A percentile compares a stretch with the other conserved stretches of the same genome.
phyloP scores from a whole-genome alignment of 2,329 filamentous ascomycete species.

The Coleophoma crateriformis region DNA sequence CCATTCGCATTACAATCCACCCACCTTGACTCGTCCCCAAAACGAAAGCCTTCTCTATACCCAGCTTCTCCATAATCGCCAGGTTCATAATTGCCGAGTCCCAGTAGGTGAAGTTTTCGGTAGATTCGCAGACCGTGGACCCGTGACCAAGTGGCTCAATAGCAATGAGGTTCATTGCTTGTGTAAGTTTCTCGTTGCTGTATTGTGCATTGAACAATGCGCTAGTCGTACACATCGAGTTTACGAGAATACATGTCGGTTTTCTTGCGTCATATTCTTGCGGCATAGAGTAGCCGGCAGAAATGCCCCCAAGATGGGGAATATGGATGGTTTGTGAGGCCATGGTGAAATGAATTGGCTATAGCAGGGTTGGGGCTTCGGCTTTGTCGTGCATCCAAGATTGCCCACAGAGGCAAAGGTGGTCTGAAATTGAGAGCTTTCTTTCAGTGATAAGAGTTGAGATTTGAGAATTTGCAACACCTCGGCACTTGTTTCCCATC shows the following conservation, averaged over 20 bases:
- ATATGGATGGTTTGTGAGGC: constrained; percentile 28
- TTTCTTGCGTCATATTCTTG: constrained; percentile 40
- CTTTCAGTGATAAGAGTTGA: too few species aligned
- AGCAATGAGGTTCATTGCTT: constrained; percentile 40
- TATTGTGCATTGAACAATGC: constrained; percentile 40
- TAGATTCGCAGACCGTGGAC: constrained; percentile 32
- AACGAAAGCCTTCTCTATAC: constrained; percentile 39
- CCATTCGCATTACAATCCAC: constrained; percentile 45
- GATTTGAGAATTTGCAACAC: too few species aligned
- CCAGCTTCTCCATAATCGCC: constrained; percentile 47
- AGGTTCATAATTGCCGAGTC: constrained; percentile 46
- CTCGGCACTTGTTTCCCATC: too few species aligned
- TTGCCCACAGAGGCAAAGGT: too few species aligned
- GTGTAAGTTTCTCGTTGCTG: constrained; percentile 31
- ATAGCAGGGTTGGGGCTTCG: too few species aligned
- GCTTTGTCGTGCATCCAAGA: too few species aligned
- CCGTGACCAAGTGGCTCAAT: constrained; percentile 48
- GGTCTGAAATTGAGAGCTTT: too few species aligned
- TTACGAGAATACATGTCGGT: constrained; percentile 45
- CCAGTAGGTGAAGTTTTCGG: constrained; percentile 48
- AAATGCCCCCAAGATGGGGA: constrained; percentile 41
- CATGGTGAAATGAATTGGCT: too few species aligned
- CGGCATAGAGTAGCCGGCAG: constrained; percentile 32
- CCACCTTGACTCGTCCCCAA: constrained; percentile 47
- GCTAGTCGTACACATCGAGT: constrained; percentile 45